Evolutionary conservation across 2,329 filamentous ascomycete species (phyloP).

Genomic region (Lecanicillium sp.): DNA sequence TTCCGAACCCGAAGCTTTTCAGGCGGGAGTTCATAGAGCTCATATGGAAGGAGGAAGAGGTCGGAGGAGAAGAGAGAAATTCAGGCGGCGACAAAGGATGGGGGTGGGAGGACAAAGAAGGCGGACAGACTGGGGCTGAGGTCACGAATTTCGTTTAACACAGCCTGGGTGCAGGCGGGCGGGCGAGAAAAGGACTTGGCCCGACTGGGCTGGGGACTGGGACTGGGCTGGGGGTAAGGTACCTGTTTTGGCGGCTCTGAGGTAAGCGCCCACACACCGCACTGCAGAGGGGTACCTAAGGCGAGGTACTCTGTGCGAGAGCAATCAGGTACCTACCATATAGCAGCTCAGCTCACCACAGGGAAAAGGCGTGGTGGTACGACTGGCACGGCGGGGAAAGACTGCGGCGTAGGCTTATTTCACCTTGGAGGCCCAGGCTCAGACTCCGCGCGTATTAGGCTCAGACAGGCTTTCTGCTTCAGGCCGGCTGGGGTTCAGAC

Average conservation of each 20-base stretch:
- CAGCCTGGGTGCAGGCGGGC: conserved; percentile 5
- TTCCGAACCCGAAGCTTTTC: conserved; percentile 74
- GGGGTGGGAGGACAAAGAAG: conserved; percentile 14
- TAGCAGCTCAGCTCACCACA: too few species aligned
- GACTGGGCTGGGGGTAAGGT: neutral
- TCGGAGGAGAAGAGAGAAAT: conserved; percentile 18
- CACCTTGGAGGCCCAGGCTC: too few species aligned
- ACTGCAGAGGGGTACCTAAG: neutral
- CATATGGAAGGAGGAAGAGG: conserved; percentile 40
- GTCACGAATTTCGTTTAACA: neutral
- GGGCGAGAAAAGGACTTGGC: conserved; percentile 3
- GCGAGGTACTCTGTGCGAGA: neutral
- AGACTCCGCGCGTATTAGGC: too few species aligned
- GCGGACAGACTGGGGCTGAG: conserved; percentile 16
- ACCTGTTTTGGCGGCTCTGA: too few species aligned
- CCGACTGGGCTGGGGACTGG: neutral
- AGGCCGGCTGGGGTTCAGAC: too few species aligned
- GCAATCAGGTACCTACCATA: too few species aligned
- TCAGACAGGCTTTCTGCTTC: too few species aligned
- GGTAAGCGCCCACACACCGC: neutral
- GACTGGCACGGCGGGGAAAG: too few species aligned
- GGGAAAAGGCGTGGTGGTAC: too few species aligned
- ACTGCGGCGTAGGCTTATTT: too few species aligned
- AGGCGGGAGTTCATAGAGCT: conserved; percentile 75
- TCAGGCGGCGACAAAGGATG: conserved; percentile 9